A percentile compares a stretch with the other conserved stretches of the same genome.
phyloP scores from a whole-genome alignment of 345 rosid species.

The Raphanus raphanistrum region DNA sequence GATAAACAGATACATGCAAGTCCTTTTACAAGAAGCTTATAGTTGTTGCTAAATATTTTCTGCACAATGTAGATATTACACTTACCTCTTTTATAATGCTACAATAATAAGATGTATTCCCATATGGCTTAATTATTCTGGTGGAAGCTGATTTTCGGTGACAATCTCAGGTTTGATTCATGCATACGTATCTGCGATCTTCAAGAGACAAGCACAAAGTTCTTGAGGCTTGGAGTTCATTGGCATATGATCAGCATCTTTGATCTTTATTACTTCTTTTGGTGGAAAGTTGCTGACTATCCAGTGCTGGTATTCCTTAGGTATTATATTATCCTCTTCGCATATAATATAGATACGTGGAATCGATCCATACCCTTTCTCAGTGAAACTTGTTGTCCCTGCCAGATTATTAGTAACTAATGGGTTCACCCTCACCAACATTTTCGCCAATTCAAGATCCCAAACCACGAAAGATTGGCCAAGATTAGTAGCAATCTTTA shows the following conservation, averaged over 20 bases:
- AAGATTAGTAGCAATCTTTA: too few relatives aligned
- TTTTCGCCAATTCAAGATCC: background rate
- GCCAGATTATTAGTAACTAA: background rate
- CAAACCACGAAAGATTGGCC: too few relatives aligned
- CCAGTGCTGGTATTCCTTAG: constrained; percentile 35
- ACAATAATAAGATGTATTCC: too few relatives aligned
- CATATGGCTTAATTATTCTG: too few relatives aligned
- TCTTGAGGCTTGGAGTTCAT: constrained; percentile 42
- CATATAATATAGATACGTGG: background rate
- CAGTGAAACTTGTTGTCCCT: background rate
- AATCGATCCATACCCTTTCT: background rate
- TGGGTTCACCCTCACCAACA: background rate
- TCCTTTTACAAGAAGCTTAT: too few relatives aligned
- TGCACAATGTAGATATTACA: too few relatives aligned
- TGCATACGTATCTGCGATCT: background rate
- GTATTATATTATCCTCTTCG: constrained; percentile 25
- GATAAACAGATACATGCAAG: too few relatives aligned
- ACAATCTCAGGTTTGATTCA: background rate
- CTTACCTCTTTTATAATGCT: too few relatives aligned
- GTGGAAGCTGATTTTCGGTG: too few relatives aligned
- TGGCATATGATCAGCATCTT: constrained; percentile 45
- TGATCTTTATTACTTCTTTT: constrained; percentile 38
- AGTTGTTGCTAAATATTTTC: too few relatives aligned
- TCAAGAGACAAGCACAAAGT: constrained; percentile 23
- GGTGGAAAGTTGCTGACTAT: constrained; percentile 24